phyloP scores from a whole-genome alignment of 768 basidiomycete genomes.

The Gymnopilus dilepis region DNA sequence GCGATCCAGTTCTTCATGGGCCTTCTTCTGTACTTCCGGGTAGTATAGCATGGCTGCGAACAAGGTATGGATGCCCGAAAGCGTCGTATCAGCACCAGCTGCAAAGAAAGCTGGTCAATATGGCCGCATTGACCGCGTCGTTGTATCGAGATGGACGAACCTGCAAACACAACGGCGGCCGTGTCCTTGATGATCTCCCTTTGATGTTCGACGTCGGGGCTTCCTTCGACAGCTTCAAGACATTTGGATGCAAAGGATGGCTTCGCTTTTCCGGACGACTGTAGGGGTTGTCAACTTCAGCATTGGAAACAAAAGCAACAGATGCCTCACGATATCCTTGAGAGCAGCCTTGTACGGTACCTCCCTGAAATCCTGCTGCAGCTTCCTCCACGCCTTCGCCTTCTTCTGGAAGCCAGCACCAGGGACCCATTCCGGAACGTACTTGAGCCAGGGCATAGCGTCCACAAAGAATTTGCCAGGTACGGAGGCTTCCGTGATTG shows the following conservation, averaged over 20 bases:
- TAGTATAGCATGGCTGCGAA: constrained; percentile 44
- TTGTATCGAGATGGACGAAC: no score
- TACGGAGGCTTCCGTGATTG: background rate
- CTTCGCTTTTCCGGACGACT: no score
- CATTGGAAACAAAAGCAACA: no score
- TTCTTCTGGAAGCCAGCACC: background rate
- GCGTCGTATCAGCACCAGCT: constrained; percentile 36
- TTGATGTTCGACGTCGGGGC: constrained; percentile 21
- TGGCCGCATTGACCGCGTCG: no score
- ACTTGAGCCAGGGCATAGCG: background rate
- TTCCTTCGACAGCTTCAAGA: constrained; percentile 28
- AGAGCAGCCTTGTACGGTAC: background rate
- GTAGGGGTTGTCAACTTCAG: no score
- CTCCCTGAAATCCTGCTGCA: background rate
- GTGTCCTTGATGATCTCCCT: constrained; percentile 40
- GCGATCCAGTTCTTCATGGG: constrained; percentile 45
- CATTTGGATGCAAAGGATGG: constrained; percentile 30
- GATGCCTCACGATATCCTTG: background rate
- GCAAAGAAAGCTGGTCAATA: constrained; percentile 9
- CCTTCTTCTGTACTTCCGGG: constrained; percentile 42
- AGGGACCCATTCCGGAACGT: background rate
- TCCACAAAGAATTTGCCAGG: background rate
- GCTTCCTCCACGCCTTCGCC: background rate
- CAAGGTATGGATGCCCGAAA: constrained; percentile 35
- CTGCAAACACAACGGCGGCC: constrained; percentile 43